Evolutionary conservation across 73 alveolate species (phyloP).

Genomic region (Paramecium octaurelia): DNA sequence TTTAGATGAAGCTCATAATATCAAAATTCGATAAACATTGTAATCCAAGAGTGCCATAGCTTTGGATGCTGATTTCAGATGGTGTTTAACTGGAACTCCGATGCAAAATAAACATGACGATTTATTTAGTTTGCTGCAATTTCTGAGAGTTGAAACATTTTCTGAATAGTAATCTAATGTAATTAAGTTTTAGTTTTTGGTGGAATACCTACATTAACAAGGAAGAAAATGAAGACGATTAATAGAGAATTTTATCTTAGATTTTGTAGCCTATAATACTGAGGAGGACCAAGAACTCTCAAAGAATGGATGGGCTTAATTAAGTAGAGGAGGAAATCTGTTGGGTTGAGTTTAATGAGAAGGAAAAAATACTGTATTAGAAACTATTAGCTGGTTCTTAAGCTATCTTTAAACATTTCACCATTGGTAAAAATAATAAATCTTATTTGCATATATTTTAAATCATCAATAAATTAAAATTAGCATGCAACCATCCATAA

Average conservation of each 20-base stretch:
- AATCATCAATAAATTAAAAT: constrained; percentile 46
- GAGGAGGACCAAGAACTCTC: constrained; percentile 42
- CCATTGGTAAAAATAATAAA: neutral
- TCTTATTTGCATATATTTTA: constrained; percentile 27
- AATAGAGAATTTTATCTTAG: neutral
- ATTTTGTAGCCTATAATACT: constrained; percentile 32
- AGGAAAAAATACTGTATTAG: neutral
- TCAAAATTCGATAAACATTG: neutral
- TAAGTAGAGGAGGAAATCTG: neutral
- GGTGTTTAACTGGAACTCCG: constrained; percentile 65
- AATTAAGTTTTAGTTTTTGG: constrained; percentile 19
- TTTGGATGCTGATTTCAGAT: constrained; percentile 24
- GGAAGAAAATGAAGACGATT: constrained; percentile 45
- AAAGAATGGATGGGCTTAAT: neutral
- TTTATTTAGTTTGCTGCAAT: constrained; percentile 31
- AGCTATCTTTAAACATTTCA: neutral
- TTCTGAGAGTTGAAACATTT: constrained; percentile 33
- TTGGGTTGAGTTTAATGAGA: neutral
- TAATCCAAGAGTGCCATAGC: neutral
- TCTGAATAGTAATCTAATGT: constrained; percentile 26
- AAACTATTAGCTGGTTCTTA: neutral
- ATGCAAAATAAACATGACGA: constrained; percentile 58
- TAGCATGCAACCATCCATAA: constrained; percentile 49
- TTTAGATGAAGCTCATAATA: constrained; percentile 59
- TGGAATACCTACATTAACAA: constrained; percentile 48